Evolutionary conservation across 805 yeast species (phyloP).

Genomic region (Candida manassasensis): DNA sequence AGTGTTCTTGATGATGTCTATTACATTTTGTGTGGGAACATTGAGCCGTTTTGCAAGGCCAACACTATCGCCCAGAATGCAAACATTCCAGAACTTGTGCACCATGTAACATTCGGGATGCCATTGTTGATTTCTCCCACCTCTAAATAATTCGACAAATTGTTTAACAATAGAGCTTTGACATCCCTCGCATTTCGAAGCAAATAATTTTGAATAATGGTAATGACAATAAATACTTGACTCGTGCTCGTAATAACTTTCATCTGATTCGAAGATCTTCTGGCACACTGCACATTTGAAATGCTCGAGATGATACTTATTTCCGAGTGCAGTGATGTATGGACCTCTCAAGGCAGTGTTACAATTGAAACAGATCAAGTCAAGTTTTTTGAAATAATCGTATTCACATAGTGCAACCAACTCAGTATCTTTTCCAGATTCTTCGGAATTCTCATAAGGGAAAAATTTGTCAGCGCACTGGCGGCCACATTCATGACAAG

Average conservation of each 20-base stretch:
- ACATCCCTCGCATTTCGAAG: slow-evolving; percentile 92
- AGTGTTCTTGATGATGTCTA: slow-evolving; percentile 6
- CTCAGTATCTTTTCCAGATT: slow-evolving; percentile 39
- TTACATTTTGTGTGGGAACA: slow-evolving; percentile 9
- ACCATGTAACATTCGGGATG: slow-evolving; percentile 99
- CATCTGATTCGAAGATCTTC: slow-evolving; percentile 82
- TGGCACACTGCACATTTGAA: slow-evolving; percentile 87
- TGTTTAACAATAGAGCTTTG: slow-evolving; percentile 86
- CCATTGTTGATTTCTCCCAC: slow-evolving; percentile 94
- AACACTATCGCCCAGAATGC: slow-evolving; percentile 58
- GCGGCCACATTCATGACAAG: slow-evolving; percentile 77
- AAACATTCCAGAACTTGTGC: slow-evolving; percentile 92
- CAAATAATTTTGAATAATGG: slow-evolving; percentile 83
- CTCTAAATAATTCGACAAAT: slow-evolving; percentile 86
- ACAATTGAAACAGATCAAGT: slow-evolving; percentile 83
- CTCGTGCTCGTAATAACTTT: slow-evolving; percentile 86
- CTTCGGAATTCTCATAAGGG: slow-evolving; percentile 54
- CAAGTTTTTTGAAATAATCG: slow-evolving; percentile 82
- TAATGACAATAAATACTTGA: slow-evolving; percentile 82
- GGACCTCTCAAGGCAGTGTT: slow-evolving; percentile 84
- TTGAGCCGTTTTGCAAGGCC: slow-evolving; percentile 32
- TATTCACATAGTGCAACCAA: slow-evolving; percentile 75
- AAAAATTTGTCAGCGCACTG: slow-evolving; percentile 85
- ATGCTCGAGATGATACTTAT: slow-evolving; percentile 91
- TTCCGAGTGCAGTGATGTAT: slow-evolving; percentile 88